Percentiles rank a stretch among this genome's conserved stretches.
phyloP scores from a whole-genome alignment of 257 asterid genomes.

The Nicotiana obtusifolia region DNA sequence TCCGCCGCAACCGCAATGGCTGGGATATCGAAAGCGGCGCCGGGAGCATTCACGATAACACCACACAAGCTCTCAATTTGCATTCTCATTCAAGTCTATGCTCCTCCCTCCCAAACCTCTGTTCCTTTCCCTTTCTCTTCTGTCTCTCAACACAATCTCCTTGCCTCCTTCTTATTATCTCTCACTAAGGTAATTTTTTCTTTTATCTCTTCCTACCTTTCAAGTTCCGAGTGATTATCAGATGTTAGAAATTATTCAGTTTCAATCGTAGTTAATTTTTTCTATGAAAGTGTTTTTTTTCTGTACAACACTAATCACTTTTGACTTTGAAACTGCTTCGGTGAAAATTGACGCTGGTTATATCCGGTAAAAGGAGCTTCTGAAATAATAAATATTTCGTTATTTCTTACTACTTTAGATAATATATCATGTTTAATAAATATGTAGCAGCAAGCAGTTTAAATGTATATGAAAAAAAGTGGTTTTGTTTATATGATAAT shows the following conservation, averaged over 20 bases:
- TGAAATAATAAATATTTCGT: not conserved
- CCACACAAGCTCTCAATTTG: conserved; percentile 90
- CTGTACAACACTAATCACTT: not conserved
- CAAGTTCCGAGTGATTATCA: not conserved
- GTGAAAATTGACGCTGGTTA: not conserved
- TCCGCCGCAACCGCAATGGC: conserved; percentile 31
- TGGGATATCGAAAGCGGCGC: conserved; percentile 44
- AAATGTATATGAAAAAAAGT: not conserved
- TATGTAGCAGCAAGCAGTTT: not conserved
- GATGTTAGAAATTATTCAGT: not conserved
- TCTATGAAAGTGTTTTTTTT: not conserved
- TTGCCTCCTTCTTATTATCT: conserved; percentile 61
- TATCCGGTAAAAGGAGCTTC: not conserved
- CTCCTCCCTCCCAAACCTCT: conserved; percentile 74
- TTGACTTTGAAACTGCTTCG: not conserved
- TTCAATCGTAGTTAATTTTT: not conserved
- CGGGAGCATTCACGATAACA: conserved; percentile 54
- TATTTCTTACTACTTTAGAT: not conserved
- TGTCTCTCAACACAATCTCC: conserved; percentile 75
- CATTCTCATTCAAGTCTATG: conserved; percentile 63
- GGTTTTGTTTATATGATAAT: not conserved
- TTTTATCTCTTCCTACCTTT: not conserved
- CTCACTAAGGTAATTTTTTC: conserved; percentile 56
- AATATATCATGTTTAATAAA: not conserved
- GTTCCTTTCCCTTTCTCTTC: conserved; percentile 85